Evolutionary conservation across 1,284 basidiomycete species (phyloP).

Genomic region (Kalmanozyma brasiliensis): DNA sequence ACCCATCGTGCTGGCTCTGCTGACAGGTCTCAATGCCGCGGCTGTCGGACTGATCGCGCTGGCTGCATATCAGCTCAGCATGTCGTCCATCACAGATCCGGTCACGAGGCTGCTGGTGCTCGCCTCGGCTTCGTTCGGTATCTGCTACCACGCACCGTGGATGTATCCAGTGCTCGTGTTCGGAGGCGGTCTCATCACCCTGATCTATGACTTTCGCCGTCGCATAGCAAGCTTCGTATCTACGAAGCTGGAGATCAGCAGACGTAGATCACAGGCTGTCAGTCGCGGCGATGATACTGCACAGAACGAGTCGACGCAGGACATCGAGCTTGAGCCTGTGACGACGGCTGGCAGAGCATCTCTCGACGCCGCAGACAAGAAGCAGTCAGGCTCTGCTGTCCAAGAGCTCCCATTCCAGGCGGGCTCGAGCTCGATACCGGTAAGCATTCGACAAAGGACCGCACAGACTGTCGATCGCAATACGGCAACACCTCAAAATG

Average conservation of each 20-base stretch:
- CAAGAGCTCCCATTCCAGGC: conserved; percentile 24
- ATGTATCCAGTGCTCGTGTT: conserved; percentile 69
- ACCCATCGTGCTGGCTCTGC: conserved; percentile 71
- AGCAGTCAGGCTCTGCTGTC: conserved; percentile 10
- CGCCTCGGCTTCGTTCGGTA: conserved; percentile 71
- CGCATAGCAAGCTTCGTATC: conserved; percentile 9
- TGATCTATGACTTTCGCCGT: conserved; percentile 65
- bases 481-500: not conserved
- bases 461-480: conserved; percentile 13
- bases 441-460: conserved; percentile 14
- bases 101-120: conserved; percentile 72
- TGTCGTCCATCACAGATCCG: conserved; percentile 71
- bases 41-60: conserved; percentile 74
- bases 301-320: conserved; percentile 11
- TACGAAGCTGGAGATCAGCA: not conserved
- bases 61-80: conserved; percentile 72
- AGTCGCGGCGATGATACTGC: too few relatives aligned
- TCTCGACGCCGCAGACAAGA: conserved; percentile 16
- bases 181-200: conserved; percentile 64
- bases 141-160: conserved; percentile 71
- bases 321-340: conserved; percentile 47
- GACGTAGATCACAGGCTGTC: not conserved
- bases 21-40: conserved; percentile 74
- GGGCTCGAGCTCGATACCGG: not conserved
- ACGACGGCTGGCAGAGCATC: conserved; percentile 2